Evolutionary conservation across 495 filamentous ascomycete species (phyloP), one percentile per base, ranked within the genome.

Genomic region (Neurospora cerealis): DNA sequence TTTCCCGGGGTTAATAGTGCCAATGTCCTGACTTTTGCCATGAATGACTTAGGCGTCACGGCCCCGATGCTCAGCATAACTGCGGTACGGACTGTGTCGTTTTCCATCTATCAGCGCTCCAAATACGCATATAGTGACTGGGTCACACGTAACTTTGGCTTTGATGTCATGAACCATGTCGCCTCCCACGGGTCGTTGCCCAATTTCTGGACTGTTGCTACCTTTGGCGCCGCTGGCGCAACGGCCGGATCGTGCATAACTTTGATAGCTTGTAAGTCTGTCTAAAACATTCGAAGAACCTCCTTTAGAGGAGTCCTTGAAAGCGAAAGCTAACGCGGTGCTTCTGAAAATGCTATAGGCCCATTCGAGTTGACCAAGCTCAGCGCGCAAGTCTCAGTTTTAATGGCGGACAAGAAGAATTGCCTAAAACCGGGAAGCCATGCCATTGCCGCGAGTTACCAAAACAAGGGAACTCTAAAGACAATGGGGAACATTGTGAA

Each of bases 301-400:
- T 66, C 54, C 7, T 70, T 46, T 28, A 37, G 37, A 73, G 71
- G 32, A 13, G 17, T 70, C 32, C 44, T 42, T 74, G 54, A 21
- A 46, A 21, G 69, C 32, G 36, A 36, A 70, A n/a, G 39, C 41
- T 69, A 66, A 46, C 9, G 69, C 15, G 9, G 21, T 40, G 40
- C 54, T 37, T 72, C 15, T 38, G 2, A 41, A 60, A 73, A 38
- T n/a, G 5, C 28, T 17, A 17, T 75, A 96, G 93, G 93, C 79
- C 95, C 95, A 36, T 97, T 98, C 79, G 95, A 98, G 83, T 85
- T 98, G 75, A 96, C 95, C 37, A 98, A 98, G 83, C 78, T 97
- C 71, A 95, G 92, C 72, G 93, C 94, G 17, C 95, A 98, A 80
- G 85, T 96, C 13, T 95, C 94, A 0, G 90, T 96, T n/a, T 83